Percentiles rank a stretch among this genome's conserved stretches.
These are phyloP conservation scores for Ustilago bromivora DNA, from an alignment of 1,284 basidiomycete genomes.

Conservation along the genomic window DNA sequence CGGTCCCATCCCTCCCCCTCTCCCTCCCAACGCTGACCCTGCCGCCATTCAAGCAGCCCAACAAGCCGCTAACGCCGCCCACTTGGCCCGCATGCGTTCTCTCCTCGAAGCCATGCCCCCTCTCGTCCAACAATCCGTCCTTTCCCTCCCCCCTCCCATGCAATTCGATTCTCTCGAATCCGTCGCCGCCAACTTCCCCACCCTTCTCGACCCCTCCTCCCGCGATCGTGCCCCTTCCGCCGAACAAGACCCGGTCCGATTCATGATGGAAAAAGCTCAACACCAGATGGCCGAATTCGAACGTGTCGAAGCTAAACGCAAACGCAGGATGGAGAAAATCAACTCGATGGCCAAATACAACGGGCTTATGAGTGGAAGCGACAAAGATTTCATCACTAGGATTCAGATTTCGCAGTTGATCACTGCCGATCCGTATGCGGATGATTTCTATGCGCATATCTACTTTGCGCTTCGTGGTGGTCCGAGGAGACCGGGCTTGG, in stretches of 20 bases:
- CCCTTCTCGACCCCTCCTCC: constrained; percentile 52
- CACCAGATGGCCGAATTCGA: constrained; percentile 57
- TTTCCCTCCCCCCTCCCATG: constrained; percentile 64
- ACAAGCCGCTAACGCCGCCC: constrained; percentile 53
- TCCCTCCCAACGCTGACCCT: constrained; percentile 29
- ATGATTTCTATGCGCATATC: constrained; percentile 98
- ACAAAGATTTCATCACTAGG: constrained; percentile 99
- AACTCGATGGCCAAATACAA: constrained; percentile 87
- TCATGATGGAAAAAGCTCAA: constrained; percentile 55
- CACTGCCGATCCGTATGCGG: constrained; percentile 85
- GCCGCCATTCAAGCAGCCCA: constrained; percentile 47
- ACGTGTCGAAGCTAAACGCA: constrained; percentile 54
- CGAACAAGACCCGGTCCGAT: constrained; percentile 57
- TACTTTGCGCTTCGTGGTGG: constrained; percentile 85
- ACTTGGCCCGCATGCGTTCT: constrained; percentile 64
- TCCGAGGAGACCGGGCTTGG: constrained; percentile 36
- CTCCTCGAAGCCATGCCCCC: constrained; percentile 64
- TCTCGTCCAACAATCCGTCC: constrained; percentile 60
- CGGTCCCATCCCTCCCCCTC: constrained; percentile 24
- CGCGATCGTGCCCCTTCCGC: constrained; percentile 40
- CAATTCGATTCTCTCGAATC: constrained; percentile 66
- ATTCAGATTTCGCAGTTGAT: constrained; percentile 99
- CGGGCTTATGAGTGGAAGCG: constrained; percentile 97
- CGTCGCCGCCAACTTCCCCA: constrained; percentile 60
- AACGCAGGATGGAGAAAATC: constrained; percentile 63